A percentile compares a stretch with the other conserved stretches of the same genome.
Conservation (phyloP, 2,329 filamentous ascomycete genomes). For the Zarea fungicola region DNA sequence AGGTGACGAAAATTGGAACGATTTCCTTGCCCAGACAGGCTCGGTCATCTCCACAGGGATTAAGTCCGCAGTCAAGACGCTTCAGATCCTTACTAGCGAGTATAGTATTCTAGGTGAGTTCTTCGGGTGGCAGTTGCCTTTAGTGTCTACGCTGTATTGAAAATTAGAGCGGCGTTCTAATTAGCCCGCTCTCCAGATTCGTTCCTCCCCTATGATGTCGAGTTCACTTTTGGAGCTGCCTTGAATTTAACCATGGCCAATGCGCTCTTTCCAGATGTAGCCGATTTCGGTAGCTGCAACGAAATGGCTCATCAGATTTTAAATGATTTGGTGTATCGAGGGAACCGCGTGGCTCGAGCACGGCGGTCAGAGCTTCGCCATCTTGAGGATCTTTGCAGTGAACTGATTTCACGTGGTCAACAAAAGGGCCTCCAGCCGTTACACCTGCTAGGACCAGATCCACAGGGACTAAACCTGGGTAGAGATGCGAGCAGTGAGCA, state of each 20-base stretch:
- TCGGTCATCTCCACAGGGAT: conserved; percentile 34
- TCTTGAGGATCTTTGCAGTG: too few species aligned
- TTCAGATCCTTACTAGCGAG: conserved; percentile 32
- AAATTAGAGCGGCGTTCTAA: not conserved
- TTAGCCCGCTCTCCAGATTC: conserved; percentile 22
- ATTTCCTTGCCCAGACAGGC: conserved; percentile 28
- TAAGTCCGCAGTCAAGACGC: conserved; percentile 35
- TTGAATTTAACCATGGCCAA: conserved; percentile 33
- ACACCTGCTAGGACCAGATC: too few species aligned
- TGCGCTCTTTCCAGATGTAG: conserved; percentile 25
- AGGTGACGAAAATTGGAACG: conserved; percentile 21
- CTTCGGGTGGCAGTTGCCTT: too few species aligned
- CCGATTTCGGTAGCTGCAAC: conserved; percentile 20
- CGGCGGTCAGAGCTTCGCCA: too few species aligned
- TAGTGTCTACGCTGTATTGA: too few species aligned
- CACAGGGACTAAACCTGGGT: too few species aligned
- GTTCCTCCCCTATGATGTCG: conserved; percentile 33
- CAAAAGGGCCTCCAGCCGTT: too few species aligned
- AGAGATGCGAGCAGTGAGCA: too few species aligned
- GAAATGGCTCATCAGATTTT: conserved; percentile 25
- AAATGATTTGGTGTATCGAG: conserved; percentile 28
- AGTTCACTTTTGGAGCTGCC: conserved; percentile 31
- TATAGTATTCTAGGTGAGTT: conserved; percentile 30
- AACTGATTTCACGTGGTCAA: too few species aligned
- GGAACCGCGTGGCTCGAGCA: conserved; percentile 27